Evolutionary conservation across 1,284 basidiomycete genomes (phyloP).

Genomic region (Trametes polyzona): DNA sequence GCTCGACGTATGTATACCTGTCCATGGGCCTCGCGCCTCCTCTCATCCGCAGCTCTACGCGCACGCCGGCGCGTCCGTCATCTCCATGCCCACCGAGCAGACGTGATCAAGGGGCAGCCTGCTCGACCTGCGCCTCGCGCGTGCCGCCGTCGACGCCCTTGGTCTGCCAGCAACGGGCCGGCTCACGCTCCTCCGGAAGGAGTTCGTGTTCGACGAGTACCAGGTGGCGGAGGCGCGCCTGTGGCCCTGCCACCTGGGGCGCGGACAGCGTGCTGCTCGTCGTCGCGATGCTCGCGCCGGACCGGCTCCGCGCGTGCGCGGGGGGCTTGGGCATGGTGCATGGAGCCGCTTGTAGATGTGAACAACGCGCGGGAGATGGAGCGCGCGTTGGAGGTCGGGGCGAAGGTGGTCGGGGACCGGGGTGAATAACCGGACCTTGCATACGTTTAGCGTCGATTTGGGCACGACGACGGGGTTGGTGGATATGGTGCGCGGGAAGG

Average conservation of each 20-base stretch:
- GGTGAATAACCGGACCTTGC: slow-evolving; percentile 98
- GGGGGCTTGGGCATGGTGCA: slow-evolving; percentile 89
- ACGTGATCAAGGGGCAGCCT: slow-evolving; percentile 96
- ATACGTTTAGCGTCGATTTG: slow-evolving; percentile 98
- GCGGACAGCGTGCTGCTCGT: slow-evolving; percentile 96
- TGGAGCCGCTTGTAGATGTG: slow-evolving; percentile 96
- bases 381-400: slow-evolving; percentile 79
- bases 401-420: slow-evolving; percentile 94
- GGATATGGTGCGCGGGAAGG: slow-evolving; percentile 77
- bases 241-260: too few relatives aligned
- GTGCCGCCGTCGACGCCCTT: slow-evolving; percentile 81
- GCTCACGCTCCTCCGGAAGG: slow-evolving; percentile 95
- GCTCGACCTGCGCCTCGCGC: slow-evolving; percentile 87
- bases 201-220: slow-evolving; percentile 94
- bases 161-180: too few relatives aligned
- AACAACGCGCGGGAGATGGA: slow-evolving; percentile 93
- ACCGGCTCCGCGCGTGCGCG: slow-evolving; percentile 78
- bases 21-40: slow-evolving; percentile 82
- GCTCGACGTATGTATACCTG: slow-evolving; percentile 68
- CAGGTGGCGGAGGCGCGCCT: slow-evolving; percentile 94
- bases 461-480: slow-evolving; percentile 87
- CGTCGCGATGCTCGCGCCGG: slow-evolving; percentile 87
- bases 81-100: slow-evolving; percentile 95
- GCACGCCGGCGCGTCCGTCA: slow-evolving; percentile 80
- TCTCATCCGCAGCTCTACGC: slow-evolving; percentile 83